A percentile compares a stretch with the other conserved stretches of the same genome.
Evolutionary conservation across 1,284 basidiomycete species (phyloP).

Genomic region (Rhodotorula mucilaginosa): DNA sequence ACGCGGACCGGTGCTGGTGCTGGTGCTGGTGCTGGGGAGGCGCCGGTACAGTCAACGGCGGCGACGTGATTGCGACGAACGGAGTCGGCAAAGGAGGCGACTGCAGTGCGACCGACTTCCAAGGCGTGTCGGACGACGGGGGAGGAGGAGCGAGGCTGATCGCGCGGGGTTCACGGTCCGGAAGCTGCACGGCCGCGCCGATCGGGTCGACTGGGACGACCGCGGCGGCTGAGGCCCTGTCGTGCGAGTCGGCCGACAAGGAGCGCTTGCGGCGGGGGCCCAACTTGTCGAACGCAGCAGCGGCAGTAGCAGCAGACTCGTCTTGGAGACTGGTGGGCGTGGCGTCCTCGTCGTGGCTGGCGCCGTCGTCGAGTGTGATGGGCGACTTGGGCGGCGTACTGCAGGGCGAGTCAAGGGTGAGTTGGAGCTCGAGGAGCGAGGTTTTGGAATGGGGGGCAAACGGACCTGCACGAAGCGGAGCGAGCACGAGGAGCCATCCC

Average conservation of each 20-base stretch:
- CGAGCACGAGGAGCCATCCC: neutral
- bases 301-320: neutral
- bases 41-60: no score
- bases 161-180: no score
- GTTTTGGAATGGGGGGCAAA: no score
- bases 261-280: neutral
- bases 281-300: neutral
- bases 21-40: no score
- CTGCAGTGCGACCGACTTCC: neutral
- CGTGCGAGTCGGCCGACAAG: neutral
- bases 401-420: neutral
- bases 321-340: neutral
- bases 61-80: neutral
- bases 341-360: neutral
- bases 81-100: neutral
- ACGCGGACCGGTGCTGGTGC: neutral
- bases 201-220: neutral
- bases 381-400: slow-evolving; percentile 1
- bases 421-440: neutral
- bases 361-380: neutral
- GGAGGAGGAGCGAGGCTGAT: neutral
- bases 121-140: neutral
- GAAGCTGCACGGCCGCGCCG: neutral
- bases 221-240: no score
- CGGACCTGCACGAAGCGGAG: slow-evolving; percentile 9